Evolutionary conservation across 2,329 filamentous ascomycete species (phyloP), one percentile per base, ranked within the genome.

Genomic region (Verticillium longisporum): DNA sequence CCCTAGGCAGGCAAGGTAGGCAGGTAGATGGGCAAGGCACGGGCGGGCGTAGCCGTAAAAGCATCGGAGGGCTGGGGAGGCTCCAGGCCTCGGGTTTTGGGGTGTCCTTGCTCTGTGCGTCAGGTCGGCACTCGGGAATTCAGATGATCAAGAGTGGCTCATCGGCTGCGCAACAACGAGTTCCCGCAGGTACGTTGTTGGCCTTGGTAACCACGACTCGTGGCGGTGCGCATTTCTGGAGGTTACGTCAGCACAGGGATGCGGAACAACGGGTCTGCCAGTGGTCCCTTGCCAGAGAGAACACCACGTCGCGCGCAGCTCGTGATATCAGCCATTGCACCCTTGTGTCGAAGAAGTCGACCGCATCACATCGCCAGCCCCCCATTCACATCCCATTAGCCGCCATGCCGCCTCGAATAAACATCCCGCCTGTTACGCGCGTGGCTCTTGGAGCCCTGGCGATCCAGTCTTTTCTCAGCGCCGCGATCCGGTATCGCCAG

Each of bases 361-460:
- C 41, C 41, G 41, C 41, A 50, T 50, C 41, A 18, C 37, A 41
- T 21, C 41, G 41, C 7, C n/a, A 50, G 18, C 18, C 41, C n/a
- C 41, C 11, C 7, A 50, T 2, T 21, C 18, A 57, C 36, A 57
- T 13, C 36, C 4, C 18, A 38, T 31, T 18, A 4, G 10, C 68
- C 75, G 75, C 70, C 72, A 89, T 96, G 92, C 84, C 90, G 69
- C 83, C 88, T 60, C 88, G 94, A 80, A 83, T 97, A 77, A 97
- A 96, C 72, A 88, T 98, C 65, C 95, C 95, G 63, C 94, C 95
- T 34, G 86, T 97, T 67, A 98, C 95, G 57, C 89, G 95, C 65
- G 86, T 85, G 68, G 82, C 94, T 61, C 88, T 99, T 68, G 84
- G 90, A 71, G 82, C 83, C 63, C 83, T 97, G 62, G 75, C 92